Evolutionary conservation across 306 rosid genomes (phyloP), one percentile per base, ranked within the genome.

Genomic region (Calophaca sinica): DNA sequence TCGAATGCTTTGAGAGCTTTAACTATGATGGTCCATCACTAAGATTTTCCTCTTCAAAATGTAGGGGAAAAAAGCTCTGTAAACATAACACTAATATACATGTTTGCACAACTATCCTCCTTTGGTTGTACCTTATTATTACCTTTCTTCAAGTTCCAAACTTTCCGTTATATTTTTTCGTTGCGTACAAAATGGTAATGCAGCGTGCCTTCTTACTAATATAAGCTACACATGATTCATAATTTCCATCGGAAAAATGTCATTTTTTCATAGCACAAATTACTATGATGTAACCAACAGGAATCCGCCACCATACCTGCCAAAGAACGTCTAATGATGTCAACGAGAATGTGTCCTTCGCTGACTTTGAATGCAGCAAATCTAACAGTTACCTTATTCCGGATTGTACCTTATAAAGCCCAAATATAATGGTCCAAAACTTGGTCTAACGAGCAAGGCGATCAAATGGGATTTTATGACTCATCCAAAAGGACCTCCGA

Each of bases 401-500:
- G 81, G 79, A 45, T 83, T 20, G 74, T 28, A 1, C 97, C 96
- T 20, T 85, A 64, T 60, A 85, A 97, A 29, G 91, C 96, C 11
- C 72, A 93, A 72, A 80, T 93, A 50, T 96, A 93, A 76, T 93
- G 93, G 98, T 90, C 85, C 72, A 93, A 84, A 62, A 70, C 41
- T 12, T 15, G 38, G 20, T 90, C 93, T 15, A 91, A 90, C 4
- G 68, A 83, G 38, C 80, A 87, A 2, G 84, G 74, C 6, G 81
- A 87, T 33, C 83, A 88, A 51, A 57, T 76, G 57, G 94, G 98
- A 36, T 93, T 90, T 57, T 90, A 90, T 2, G 98, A 90, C 61
- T 67, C 85, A 2, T 93, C 90, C 87, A 93, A 90, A 87, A 8
- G 48, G 10, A 63, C 83, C 38, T 74, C 89, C 12, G 87, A 57